Conservation (phyloP, 106 monocot species). For the Narthecium ossifragum region DNA sequence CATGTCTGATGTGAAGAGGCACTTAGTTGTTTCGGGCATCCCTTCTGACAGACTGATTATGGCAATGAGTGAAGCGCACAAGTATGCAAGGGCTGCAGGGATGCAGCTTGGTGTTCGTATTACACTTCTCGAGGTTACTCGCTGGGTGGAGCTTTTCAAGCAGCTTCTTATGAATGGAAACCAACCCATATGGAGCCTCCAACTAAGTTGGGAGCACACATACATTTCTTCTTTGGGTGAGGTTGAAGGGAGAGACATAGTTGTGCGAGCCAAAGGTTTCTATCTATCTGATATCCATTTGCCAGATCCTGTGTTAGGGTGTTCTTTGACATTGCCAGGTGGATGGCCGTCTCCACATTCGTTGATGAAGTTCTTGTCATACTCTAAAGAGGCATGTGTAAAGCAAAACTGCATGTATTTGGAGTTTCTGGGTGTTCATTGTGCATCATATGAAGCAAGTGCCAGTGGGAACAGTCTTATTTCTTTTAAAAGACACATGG, state of each 20-base stretch:
- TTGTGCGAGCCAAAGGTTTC: conserved; percentile 43
- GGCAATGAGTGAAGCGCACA: conserved; percentile 71
- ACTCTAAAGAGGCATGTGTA: conserved; percentile 62
- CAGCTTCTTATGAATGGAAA: conserved; percentile 80
- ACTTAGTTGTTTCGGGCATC: conserved; percentile 59
- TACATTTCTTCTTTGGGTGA: conserved; percentile 89
- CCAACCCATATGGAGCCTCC: conserved; percentile 75
- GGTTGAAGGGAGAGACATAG: conserved; percentile 27
- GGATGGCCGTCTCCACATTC: conserved; percentile 65
- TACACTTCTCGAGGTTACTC: conserved; percentile 69
- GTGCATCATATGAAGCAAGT: conserved; percentile 43
- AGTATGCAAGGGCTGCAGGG: conserved; percentile 49
- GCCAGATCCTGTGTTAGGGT: conserved; percentile 15
- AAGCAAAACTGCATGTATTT: conserved; percentile 63
- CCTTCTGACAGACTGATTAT: conserved; percentile 40
- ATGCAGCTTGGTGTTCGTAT: conserved; percentile 51
- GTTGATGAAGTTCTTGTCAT: conserved; percentile 40
- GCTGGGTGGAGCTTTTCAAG: conserved; percentile 91
- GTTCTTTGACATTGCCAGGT: conserved; percentile 52
- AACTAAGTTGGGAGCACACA: conserved; percentile 86
- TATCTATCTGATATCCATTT: conserved; percentile 29
- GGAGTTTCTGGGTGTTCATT: conserved; percentile 55
- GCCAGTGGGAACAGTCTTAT: neutral
- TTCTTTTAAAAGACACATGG: conserved; percentile 1
- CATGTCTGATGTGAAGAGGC: conserved; percentile 33